Base-by-base conservation (phyloP, 371 early-diverging fungal genomes). In the Rhizopus stolonifer region DNA sequence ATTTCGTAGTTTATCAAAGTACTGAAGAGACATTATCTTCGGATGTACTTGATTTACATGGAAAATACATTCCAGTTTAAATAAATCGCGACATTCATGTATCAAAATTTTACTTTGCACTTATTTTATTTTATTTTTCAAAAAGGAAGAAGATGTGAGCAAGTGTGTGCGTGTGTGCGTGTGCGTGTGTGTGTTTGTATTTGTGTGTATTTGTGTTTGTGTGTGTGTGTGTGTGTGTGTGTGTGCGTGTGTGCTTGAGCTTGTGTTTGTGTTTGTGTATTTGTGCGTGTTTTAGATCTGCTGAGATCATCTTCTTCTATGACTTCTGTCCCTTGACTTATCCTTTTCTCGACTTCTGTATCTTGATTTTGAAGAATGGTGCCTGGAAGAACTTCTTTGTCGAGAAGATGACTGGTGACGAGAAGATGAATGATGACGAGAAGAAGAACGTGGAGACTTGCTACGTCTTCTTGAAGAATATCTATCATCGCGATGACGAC, bases 311-410 rank as follows among this genome's bases (percentile, higher is more conserved):
- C 54, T 59, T 23, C 53, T 53, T 17, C 54, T 45, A 25, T 49
- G 49, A 36, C 65, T 59, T 34, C 57, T 54, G 24, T 60, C 56
- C 34, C 56, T 58, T 17, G 60, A 46, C 33, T 58, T 57, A 18
- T 54, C 49, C 40, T 57, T 60, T 34, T 65, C 60, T 40, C 62
- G 55, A 45, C 60, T 60, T 44, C 52, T 60, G 14, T 55, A 46
- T 11, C 61, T 46, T 47, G 61, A 65, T 43, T 59, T 52, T 9
- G 72, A 72, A 19, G 66, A 61, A 43, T 64, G 72, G 43, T 60
- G 69, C 34, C 64, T 60, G 8, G 60, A 57, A 26, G 52, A 51
- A 45, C 46, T 19, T 5, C 45, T 34, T 15, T 46, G 58, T 25
- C 48, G 29, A 11, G 46, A 45, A 36, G 31, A 29, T 10, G 31